Base-by-base conservation (phyloP, 1,139 yeast genomes). In the Sugiyamaella novakii region DNA sequence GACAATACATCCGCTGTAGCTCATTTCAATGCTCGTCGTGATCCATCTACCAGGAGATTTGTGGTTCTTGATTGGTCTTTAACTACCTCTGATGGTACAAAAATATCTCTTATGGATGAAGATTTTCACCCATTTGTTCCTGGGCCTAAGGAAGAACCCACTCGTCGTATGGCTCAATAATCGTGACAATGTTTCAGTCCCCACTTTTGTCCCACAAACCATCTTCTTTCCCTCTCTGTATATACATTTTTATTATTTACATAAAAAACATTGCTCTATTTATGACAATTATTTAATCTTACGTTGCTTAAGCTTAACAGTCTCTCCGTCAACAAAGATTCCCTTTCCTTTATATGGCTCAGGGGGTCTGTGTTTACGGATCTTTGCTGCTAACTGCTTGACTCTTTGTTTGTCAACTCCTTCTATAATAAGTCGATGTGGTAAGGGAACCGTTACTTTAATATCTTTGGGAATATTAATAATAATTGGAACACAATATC, bases 341-440 rank as follows among this genome's bases (percentile, higher is more conserved):
- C 99, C 99, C 59, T 94, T 94, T 65, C 98, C 98, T 72, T 94
- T 94, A 70, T 94, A 94, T 34, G 98, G 97, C 71, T 94, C 99
- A 34, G 99, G 99, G 54, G 95, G 95, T 68, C 88, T 87, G 74
- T 80, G 81, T 60, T 80, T 81, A 68, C 98, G 83, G 58, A 94
- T 78, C 51, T 81, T 79, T 17, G 96, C 96, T 15, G 98, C 98
- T 68, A 88, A 87, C 53, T 84, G 77, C 63, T 83, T 85, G 35
- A 94, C 92, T 64, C 84, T 84, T 68, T 91, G 96, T 69, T 87
- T 87, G 70, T 92, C 84, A 43, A 82, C 72, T 27, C 98, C 98
- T 67, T 88, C 95, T 34, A 94, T 74, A 52, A 92, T 75, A 50
- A 94, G 71, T 58, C 96, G 78, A 14, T 96, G 87, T n/a, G 97